Base-by-base conservation (phyloP, 805 yeast genomes). In the Hanseniaspora singularis region DNA sequence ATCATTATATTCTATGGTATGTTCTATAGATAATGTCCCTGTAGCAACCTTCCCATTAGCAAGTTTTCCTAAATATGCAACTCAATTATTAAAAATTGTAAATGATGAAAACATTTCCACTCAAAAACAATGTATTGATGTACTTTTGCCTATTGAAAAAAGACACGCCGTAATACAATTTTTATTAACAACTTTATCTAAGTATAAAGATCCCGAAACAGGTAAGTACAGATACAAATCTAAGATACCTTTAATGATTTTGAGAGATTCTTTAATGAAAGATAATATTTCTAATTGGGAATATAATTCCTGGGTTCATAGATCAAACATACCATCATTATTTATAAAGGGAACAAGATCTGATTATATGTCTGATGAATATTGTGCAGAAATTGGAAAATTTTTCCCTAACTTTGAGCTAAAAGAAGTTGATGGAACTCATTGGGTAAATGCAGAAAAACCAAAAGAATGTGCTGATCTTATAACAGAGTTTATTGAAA, bases 11-110 rank as follows among this genome's bases (percentile, higher is more conserved):
- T 67, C 73, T 12, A 69, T 77, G 64, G 55, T 87, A 39, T 73
- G 88, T 3, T 67, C 86, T 5, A 94, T 92, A 6, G 98, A 89
- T 57, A 89, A 88, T 59, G 85, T 96, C 0, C 97, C 98, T 0
- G 74, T 86, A 1, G 77, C 77, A 50, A 67, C 77, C 34, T 65
- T 75, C 0, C 71, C 78, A 27, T 62, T 73, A 20, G 70, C 74
- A 0, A 71, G 71, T 19, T 89, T 89, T 58, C 74, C 78, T 10
- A 69, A 66, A 43, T 92, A 88, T 58, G 73, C 84, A 18, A 66
- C 68, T 36, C 80, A 77, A 31, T 64, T 89, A 61, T 63, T 73
- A 50, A 67, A 72, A 40, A 77, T 89, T 16, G 66, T 71, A 28
- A 74, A 73, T 30, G 64, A 66, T 38, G 61, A 65, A 2, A 57